Base-by-base conservation (phyloP, 1,284 basidiomycete genomes). In the Athelia psychrophila region DNA sequence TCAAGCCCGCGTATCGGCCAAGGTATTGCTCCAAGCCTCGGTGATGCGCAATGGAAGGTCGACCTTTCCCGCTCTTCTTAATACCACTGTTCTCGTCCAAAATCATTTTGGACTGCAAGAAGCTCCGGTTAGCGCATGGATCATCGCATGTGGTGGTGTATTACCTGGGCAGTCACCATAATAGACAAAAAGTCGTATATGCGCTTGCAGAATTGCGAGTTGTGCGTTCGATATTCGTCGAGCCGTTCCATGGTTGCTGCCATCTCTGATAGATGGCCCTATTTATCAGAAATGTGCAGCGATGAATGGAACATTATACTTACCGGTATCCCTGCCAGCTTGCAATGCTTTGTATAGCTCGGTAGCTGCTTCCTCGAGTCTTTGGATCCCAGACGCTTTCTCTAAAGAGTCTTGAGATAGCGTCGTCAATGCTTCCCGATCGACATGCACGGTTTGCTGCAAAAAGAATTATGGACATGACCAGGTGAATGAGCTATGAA, bases 311-410 rank as follows among this genome's bases (percentile, higher is more conserved):
- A 18, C 24, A 47, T 40, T 30, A 25, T 24, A 44, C 68, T 53
- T 55, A 90, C 90, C 89, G 62, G 84, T 88, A 64, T 97, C 93
- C 56, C 88, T 77, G n/a, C 93, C 90, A 3, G 95, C 93, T 60
- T 93, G 85, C 15, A 99, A 73, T 1, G 95, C 95, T 66, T 97
- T 97, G 77, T 99, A 99, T n/a, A 99, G 75, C 50, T 91, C 86
- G 0, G 89, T 83, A 0, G 90, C 90, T 10, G 95, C 90, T 49
- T 78, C 78, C 69, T 99, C 96, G 20, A 98, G 76, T 18, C 78
- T 78, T 54, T 83, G 77, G 50, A 98, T 89, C 50, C 93, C 89
- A 24, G 79, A 71, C 2, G 83, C 66, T 46, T 89, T 88, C 62
- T 93, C 90, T 10, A 97, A 76, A 8, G 91, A 91, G 56, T 92